phyloP scores from a whole-genome alignment of 1,284 basidiomycete genomes.

The Waitea zeae region DNA sequence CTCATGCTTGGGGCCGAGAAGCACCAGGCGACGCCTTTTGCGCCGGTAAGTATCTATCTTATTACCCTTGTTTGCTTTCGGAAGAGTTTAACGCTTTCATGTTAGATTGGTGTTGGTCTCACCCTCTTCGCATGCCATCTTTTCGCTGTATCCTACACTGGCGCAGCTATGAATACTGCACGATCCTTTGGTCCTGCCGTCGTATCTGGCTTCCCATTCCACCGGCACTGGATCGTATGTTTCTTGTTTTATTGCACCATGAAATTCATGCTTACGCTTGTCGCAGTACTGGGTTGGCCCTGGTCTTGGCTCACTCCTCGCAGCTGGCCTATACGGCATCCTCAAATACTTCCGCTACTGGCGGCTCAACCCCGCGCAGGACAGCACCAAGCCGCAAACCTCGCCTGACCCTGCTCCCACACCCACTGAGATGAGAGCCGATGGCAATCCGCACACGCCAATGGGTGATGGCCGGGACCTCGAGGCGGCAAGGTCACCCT shows the following conservation, averaged over 20 bases:
- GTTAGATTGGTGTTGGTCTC: conserved; percentile 59
- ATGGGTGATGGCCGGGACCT: too few relatives aligned
- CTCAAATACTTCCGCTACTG: conserved; percentile 40
- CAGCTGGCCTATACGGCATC: conserved; percentile 32
- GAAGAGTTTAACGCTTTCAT: too few relatives aligned
- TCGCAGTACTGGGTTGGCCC: conserved; percentile 45
- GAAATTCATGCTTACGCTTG: conserved; percentile 2
- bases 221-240: conserved; percentile 45
- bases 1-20: conserved; percentile 57
- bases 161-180: conserved; percentile 53
- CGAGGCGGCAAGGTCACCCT: too few relatives aligned
- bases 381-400: conserved; percentile 18
- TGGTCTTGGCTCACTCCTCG: conserved; percentile 39
- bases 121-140: conserved; percentile 53
- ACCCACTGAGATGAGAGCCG: too few relatives aligned
- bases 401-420: too few relatives aligned
- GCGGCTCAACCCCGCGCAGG: conserved; percentile 35
- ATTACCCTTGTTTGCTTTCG: background rate
- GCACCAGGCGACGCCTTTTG: conserved; percentile 52
- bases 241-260: background rate
- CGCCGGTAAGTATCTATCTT: conserved; percentile 27
- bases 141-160: conserved; percentile 38
- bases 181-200: conserved; percentile 62
- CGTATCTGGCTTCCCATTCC: conserved; percentile 34
- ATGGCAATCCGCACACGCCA: too few relatives aligned